Percentiles rank a stretch among this genome's conserved stretches.
Evolutionary conservation across 768 basidiomycete genomes (phyloP).

Genomic region (Lanmaoa pseudosensibilis): DNA sequence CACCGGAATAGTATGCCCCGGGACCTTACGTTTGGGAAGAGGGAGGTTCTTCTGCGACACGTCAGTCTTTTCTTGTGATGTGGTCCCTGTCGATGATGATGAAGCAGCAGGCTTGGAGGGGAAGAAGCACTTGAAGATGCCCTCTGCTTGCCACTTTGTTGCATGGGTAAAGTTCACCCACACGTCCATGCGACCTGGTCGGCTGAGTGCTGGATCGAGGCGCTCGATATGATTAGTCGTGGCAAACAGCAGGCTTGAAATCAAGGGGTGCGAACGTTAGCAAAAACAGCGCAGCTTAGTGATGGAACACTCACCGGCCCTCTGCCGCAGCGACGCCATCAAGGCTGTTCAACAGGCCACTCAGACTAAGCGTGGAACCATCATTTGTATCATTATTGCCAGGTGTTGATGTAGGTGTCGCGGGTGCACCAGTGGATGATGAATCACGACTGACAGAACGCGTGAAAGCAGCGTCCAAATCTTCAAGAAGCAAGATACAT

Average conservation of each 20-base stretch:
- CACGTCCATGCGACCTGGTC: slow-evolving; percentile 89
- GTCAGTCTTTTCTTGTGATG: slow-evolving; percentile 36
- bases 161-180: slow-evolving; percentile 92
- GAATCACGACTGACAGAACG: slow-evolving; percentile 82
- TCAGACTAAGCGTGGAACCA: slow-evolving; percentile 81
- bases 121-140: slow-evolving; percentile 94
- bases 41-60: slow-evolving; percentile 67
- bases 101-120: slow-evolving; percentile 48
- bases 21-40: slow-evolving; percentile 60
- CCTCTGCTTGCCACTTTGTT: slow-evolving; percentile 90
- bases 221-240: slow-evolving; percentile 95
- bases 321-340: slow-evolving; percentile 86
- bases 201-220: slow-evolving; percentile 83
- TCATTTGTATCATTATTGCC: slow-evolving; percentile 53
- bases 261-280: slow-evolving; percentile 21
- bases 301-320: slow-evolving; percentile 61
- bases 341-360: slow-evolving; percentile 81
- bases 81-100: slow-evolving; percentile 11
- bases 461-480: slow-evolving; percentile 91
- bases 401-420: slow-evolving; percentile 44
- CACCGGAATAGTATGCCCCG: slow-evolving; percentile 60
- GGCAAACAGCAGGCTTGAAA: slow-evolving; percentile 74
- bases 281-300: slow-evolving; percentile 8
- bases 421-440: slow-evolving; percentile 73
- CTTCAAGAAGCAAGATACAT: slow-evolving; percentile 91